Evolutionary conservation across 2,329 filamentous ascomycete genomes (phyloP).

Genomic region (Cladosporium sp.): DNA sequence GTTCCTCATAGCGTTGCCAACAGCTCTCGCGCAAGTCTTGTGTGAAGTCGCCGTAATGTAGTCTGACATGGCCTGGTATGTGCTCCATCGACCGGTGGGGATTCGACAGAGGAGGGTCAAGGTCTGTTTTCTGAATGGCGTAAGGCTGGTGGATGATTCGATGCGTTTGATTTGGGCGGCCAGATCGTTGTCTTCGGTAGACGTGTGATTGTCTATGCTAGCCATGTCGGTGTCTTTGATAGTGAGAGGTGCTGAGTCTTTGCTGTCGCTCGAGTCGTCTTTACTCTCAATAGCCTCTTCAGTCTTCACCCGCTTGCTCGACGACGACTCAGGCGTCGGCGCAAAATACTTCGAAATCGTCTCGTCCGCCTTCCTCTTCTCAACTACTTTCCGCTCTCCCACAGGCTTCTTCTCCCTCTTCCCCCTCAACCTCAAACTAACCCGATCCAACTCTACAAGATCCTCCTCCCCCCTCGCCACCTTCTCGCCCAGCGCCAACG

Average conservation of each 20-base stretch:
- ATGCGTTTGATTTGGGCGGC: slow-evolving; percentile 41
- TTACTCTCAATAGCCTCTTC: not conserved
- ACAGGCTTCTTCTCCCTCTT: slow-evolving; percentile 33
- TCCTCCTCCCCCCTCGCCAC: slow-evolving; percentile 41
- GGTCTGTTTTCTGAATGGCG: slow-evolving; percentile 47
- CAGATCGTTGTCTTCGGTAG: slow-evolving; percentile 20
- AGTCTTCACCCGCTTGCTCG: slow-evolving; percentile 1
- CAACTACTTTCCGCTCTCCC: not conserved
- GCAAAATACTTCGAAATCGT: slow-evolving; percentile 35
- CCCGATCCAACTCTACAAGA: slow-evolving; percentile 42
- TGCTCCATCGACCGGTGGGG: slow-evolving; percentile 37
- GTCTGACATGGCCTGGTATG: slow-evolving; percentile 39
- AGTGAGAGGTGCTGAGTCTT: not conserved
- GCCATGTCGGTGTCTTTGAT: slow-evolving; percentile 20
- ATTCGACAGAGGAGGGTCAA: slow-evolving; percentile 38
- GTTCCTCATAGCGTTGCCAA: slow-evolving; percentile 44
- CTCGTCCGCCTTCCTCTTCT: slow-evolving; percentile 17
- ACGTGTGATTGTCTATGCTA: slow-evolving; percentile 19
- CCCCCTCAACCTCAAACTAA: slow-evolving; percentile 42
- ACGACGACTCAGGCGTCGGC: slow-evolving; percentile 24
- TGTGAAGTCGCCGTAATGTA: slow-evolving; percentile 35
- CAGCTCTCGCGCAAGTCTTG: slow-evolving; percentile 40
- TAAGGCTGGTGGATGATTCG: slow-evolving; percentile 45
- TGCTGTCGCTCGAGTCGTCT: not conserved
- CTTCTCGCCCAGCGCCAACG: slow-evolving; percentile 41